Percentiles rank a stretch among this genome's conserved stretches.
These are phyloP conservation scores for Ascochyta rabiei DNA, from an alignment of 2,329 filamentous ascomycete genomes.

Conservation along the genomic window DNA sequence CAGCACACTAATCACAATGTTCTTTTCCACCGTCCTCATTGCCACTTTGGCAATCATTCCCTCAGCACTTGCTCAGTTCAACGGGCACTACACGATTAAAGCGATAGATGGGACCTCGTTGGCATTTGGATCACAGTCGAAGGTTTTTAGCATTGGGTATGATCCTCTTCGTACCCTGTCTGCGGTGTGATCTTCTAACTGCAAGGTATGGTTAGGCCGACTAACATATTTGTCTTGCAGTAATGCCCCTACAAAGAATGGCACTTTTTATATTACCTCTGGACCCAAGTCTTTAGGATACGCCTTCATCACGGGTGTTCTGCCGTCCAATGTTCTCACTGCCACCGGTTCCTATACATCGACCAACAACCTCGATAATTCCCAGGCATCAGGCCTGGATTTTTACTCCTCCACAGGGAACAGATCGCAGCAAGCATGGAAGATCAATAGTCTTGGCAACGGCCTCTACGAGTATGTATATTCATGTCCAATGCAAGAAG, in stretches of 20 bases:
- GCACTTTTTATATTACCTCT: not conserved
- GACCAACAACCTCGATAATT: not conserved
- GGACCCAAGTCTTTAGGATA: not conserved
- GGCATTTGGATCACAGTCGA: too few species aligned
- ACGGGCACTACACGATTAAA: too few species aligned
- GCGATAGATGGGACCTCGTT: too few species aligned
- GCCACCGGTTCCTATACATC: not conserved
- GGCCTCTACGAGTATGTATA: not conserved
- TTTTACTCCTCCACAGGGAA: not conserved
- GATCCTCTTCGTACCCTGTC: too few species aligned
- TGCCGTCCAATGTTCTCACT: not conserved
- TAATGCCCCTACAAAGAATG: not conserved
- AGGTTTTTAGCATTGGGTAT: too few species aligned
- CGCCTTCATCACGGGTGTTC: not conserved
- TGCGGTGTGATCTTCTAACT: too few species aligned
- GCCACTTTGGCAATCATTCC: too few species aligned
- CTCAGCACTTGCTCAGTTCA: too few species aligned
- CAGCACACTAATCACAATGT: too few species aligned
- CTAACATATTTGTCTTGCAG: not conserved
- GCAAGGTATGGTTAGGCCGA: too few species aligned
- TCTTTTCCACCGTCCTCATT: too few species aligned
- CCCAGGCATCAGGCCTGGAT: not conserved
- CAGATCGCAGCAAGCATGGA: not conserved
- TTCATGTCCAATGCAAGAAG: not conserved
- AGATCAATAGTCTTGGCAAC: not conserved